phyloP scores from a whole-genome alignment of 495 filamentous ascomycete species.

The Hyaloscypha finlandica region DNA sequence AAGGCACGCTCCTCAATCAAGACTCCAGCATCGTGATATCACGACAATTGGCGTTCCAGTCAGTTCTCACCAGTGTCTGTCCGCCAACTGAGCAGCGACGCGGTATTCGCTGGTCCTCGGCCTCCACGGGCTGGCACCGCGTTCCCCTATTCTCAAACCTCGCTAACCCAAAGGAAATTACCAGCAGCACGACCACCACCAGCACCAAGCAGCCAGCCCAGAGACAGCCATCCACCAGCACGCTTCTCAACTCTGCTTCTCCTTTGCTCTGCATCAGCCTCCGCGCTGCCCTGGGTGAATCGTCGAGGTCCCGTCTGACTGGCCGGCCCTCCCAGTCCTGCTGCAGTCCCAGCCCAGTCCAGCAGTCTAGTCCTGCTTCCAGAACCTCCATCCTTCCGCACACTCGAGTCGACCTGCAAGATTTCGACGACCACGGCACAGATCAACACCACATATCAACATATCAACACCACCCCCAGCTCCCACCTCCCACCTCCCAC shows the following conservation, averaged over 20 bases:
- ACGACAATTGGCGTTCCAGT: constrained; percentile 11
- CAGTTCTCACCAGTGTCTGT: neutral
- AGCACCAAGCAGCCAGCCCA: neutral
- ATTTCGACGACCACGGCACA: neutral
- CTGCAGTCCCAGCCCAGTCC: neutral
- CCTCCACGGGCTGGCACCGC: constrained; percentile 10
- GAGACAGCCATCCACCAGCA: neutral
- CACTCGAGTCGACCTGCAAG: neutral
- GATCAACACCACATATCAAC: neutral
- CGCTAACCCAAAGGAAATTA: constrained; percentile 29
- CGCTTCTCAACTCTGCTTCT: neutral
- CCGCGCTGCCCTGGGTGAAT: neutral
- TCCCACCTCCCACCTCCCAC: neutral
- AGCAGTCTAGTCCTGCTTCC: neutral
- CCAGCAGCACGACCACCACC: neutral
- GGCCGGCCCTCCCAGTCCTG: constrained; percentile 3
- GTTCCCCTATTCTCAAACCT: constrained; percentile 27
- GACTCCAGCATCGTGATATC: constrained; percentile 1
- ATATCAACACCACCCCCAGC: too few species aligned
- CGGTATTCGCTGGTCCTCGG: neutral
- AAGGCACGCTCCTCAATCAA: neutral
- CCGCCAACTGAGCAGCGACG: neutral
- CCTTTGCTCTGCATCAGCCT: constrained; percentile 3
- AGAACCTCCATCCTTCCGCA: constrained; percentile 7
- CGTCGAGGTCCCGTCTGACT: neutral